Evolutionary conservation across 148 eudicot genomes (phyloP).

Genomic region (Nyssa sinensis): DNA sequence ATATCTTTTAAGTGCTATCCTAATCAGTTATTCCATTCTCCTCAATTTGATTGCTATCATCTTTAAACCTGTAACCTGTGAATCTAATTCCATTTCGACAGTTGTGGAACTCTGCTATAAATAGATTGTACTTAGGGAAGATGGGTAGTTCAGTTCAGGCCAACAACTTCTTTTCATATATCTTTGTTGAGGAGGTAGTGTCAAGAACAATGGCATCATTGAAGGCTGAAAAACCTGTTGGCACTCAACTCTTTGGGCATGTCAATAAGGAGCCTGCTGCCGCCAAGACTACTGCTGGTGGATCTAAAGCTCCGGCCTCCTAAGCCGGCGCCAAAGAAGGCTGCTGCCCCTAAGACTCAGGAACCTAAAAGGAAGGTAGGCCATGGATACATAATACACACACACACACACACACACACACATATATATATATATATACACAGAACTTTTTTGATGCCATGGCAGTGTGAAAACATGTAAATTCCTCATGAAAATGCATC

Average conservation of each 20-base stretch:
- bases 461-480: too few relatives aligned
- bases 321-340: slow-evolving; percentile 29
- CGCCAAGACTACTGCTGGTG: background rate
- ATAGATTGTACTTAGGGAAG: background rate
- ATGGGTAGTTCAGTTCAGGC: background rate
- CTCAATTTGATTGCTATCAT: background rate
- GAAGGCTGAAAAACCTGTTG: slow-evolving; percentile 30
- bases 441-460: too few relatives aligned
- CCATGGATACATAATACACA: background rate
- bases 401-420: too few relatives aligned
- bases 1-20: background rate
- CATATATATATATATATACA: too few relatives aligned
- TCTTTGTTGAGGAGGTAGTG: background rate
- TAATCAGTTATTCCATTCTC: background rate
- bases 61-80: background rate
- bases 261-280: slow-evolving; percentile 28
- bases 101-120: slow-evolving; percentile 5
- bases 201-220: slow-evolving; percentile 11
- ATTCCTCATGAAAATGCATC: too few relatives aligned
- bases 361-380: slow-evolving; percentile 26
- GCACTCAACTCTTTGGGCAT: slow-evolving; percentile 20
- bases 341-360: slow-evolving; percentile 22
- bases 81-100: background rate
- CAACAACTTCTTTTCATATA: background rate
- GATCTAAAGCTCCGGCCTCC: slow-evolving; percentile 6